Evolutionary conservation across 75 land plant genomes (phyloP), one percentile per base, ranked within the genome.

Genomic region (Selaginella moellendorffii): DNA sequence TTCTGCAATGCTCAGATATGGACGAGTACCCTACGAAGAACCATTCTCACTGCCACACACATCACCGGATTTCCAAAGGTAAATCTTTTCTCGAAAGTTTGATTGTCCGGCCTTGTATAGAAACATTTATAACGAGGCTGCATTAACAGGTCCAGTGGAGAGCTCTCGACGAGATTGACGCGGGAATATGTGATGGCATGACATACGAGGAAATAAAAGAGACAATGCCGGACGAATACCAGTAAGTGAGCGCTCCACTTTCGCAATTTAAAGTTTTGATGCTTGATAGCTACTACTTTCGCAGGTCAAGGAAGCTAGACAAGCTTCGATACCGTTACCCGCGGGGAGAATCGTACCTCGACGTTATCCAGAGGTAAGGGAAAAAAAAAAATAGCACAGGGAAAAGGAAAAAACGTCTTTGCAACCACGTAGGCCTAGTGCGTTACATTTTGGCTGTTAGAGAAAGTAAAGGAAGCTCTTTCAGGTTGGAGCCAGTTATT

Each of bases 181-280:
- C 87, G 51, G 98, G 98, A 54, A 90, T 85, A 12, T 93, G 98
- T 78, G 98, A 93, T 77, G 98, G 98, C 66, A 93, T 93, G 98
- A 85, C 87, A 23, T 93, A 93, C 70, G 86, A 89, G 65, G 98
- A 88, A 72, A 88, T 93, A 65, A 93, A 88, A 71, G 82, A 79
- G 56, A 85, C 85, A 62, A 93, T 85, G 96, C 98, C 98, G 36
- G 98, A 88, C 68, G 98, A 93, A 62, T 93, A 88, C 54, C 80
- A 82, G 98, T 93, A 80, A 64, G 95, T 53, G 12, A 36, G 14
- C 5, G 14, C n/a, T n/a, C n/a, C n/a, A n/a, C n/a, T n/a, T n/a
- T n/a, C n/a, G n/a, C n/a, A n/a, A n/a, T n/a, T n/a, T n/a, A n/a
- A n/a, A n/a, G n/a, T n/a, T n/a, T n/a, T n/a, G n/a, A n/a, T n/a